phyloP scores from a whole-genome alignment of 371 early-diverging fungal genomes.

The Circinella minor region DNA sequence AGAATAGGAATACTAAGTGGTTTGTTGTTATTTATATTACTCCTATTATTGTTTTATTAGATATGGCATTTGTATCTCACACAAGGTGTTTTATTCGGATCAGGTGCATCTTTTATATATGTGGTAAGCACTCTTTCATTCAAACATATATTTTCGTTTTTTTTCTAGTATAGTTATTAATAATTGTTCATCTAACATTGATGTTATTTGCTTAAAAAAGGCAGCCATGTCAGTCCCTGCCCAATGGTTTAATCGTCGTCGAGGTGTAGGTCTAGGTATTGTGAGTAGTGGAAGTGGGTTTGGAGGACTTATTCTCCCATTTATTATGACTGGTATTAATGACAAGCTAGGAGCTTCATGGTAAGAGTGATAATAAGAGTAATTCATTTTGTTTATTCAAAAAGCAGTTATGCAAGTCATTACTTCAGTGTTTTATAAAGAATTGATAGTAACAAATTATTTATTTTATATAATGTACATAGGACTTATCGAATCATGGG shows the following conservation, averaged over 20 bases:
- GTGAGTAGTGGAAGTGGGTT: conserved; percentile 80
- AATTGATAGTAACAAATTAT: too few species aligned
- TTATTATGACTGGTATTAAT: conserved; percentile 65
- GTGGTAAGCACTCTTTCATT: conserved; percentile 14
- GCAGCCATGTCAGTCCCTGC: conserved; percentile 57
- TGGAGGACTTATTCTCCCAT: conserved; percentile 77
- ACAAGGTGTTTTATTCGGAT: conserved; percentile 71
- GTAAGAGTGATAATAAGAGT: conserved; percentile 17
- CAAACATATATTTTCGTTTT: not conserved
- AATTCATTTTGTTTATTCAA: too few species aligned
- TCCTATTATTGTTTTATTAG: conserved; percentile 2
- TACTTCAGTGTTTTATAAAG: too few species aligned
- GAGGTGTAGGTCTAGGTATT: conserved; percentile 80
- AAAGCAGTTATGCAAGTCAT: too few species aligned
- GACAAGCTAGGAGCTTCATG: conserved; percentile 59
- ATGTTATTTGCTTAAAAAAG: not conserved
- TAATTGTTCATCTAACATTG: not conserved
- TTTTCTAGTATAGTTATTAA: not conserved
- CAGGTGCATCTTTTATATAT: conserved; percentile 63
- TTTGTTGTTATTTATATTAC: too few species aligned
- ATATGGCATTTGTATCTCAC: conserved; percentile 72
- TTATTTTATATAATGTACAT: not conserved
- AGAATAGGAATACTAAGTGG: too few species aligned
- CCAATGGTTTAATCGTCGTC: conserved; percentile 76
- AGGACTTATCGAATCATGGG: conserved; percentile 59